Evolutionary conservation across 495 filamentous ascomycete genomes (phyloP), one percentile per base, ranked within the genome.

Genomic region (Daldinia vernicosa): DNA sequence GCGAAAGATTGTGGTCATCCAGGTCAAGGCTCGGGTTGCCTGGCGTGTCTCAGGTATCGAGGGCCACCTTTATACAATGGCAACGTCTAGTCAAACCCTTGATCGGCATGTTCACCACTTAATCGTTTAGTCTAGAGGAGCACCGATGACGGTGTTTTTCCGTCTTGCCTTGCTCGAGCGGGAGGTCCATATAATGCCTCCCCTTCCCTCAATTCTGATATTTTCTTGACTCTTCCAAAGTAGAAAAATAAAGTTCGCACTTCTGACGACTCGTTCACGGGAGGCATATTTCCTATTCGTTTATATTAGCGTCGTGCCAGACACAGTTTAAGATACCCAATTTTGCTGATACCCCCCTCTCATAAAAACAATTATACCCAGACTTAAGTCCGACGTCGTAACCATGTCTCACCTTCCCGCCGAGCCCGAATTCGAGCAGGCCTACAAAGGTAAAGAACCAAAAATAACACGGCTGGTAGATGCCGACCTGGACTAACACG

Each of bases 401-500:
- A 85, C 35, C 74, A 96, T 97, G 93, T 92, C 93, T 64, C 91
- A 96, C 86, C 84, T 94, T 76, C 88, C 93, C 57, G 81, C 82
- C 63, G 95, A 99, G 87, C 95, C 95, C 78, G 95, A 99, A 85
- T 99, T 98, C 85, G 90, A 98, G 89, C 95, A 99, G 87, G 95
- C 95, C 71, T 97, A 96, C 87, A 93, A 95, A 83, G 94, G 94
- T 97, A 84, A 78, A 79, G 43, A 52, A 15, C 32, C 3, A 5
- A 53, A 53, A 50, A 24, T 45, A 22, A 5, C 15, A 27, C 15
- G 2, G 33, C 51, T 53, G 8, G 14, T 50, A 22, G 33, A 15
- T 32, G 47, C 54, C 28, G 27, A 52, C 35, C 5, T 60, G 15
- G 60, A 61, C 33, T 66, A 35, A 71, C 63, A 40, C 33, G 53